Conservation (phyloP, 2,329 filamentous ascomycete species). For the Fusarium siculi region DNA sequence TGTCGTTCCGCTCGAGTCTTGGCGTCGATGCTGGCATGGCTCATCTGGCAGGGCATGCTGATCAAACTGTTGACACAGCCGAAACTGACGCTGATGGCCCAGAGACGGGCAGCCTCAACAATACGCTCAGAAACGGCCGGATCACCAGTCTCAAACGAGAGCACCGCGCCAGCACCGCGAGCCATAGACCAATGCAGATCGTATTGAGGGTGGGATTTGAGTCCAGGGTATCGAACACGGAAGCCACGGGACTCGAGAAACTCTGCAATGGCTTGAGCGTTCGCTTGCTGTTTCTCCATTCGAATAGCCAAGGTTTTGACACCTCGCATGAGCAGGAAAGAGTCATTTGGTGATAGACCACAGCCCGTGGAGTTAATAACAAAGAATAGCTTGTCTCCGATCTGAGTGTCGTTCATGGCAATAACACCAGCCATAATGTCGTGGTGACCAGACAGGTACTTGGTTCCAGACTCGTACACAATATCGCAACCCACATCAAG, state of each 20-base stretch:
- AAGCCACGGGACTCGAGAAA: conserved; percentile 94
- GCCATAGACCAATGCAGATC: conserved; percentile 96
- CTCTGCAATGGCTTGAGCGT: conserved; percentile 88
- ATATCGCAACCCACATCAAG: conserved; percentile 95
- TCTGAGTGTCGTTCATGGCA: conserved; percentile 81
- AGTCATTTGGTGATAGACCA: conserved; percentile 93
- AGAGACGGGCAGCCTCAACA: conserved; percentile 90
- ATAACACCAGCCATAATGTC: conserved; percentile 99
- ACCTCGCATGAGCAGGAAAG: conserved; percentile 92
- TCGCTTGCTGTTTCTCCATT: conserved; percentile 98
- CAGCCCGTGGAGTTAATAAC: conserved; percentile 97
- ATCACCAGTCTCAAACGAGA: conserved; percentile 96
- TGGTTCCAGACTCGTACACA: conserved; percentile 97
- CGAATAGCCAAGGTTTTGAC: conserved; percentile 97
- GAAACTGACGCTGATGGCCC: conserved; percentile 96
- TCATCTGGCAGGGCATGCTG: conserved; percentile 99
- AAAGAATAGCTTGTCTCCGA: conserved; percentile 94
- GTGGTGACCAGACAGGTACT: conserved; percentile 97
- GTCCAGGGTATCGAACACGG: conserved; percentile 91
- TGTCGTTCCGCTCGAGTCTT: conserved; percentile 89
- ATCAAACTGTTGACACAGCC: conserved; percentile 98
- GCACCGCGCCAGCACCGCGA: conserved; percentile 89
- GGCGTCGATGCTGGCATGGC: conserved; percentile 96
- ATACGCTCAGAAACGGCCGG: conserved; percentile 86
- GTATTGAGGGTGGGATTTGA: conserved; percentile 96